phyloP scores from a whole-genome alignment of 2,329 filamentous ascomycete species.

The Knufia petricola region DNA sequence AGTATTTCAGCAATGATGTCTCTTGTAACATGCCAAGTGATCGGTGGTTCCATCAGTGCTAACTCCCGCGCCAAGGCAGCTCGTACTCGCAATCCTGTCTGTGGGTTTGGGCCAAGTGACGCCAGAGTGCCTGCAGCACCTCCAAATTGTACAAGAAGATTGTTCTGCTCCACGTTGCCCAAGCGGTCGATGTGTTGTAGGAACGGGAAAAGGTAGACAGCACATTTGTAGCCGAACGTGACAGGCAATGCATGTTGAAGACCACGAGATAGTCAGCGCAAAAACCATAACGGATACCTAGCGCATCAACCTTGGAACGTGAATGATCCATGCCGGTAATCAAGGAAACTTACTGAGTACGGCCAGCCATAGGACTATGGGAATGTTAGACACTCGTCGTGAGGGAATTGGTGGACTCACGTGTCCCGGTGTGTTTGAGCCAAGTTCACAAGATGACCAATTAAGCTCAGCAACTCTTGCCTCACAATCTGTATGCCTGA shows the following conservation, averaged over 20 bases:
- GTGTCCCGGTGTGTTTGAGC: constrained; percentile 41
- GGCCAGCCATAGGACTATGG: constrained; percentile 44
- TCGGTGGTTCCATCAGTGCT: constrained; percentile 39
- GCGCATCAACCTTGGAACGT: no score
- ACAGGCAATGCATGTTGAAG: constrained; percentile 49
- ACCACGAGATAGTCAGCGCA: no score
- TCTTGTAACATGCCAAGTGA: constrained; percentile 50
- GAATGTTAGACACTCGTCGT: background rate
- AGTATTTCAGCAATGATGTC: constrained; percentile 46
- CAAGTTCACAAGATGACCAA: constrained; percentile 34
- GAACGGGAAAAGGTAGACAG: constrained; percentile 44
- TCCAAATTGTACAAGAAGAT: constrained; percentile 47
- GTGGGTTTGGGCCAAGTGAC: constrained; percentile 40
- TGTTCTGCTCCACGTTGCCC: constrained; percentile 36
- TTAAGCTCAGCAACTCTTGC: constrained; percentile 35
- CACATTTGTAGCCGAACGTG: constrained; percentile 51
- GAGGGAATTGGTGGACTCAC: background rate
- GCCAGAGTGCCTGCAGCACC: constrained; percentile 48
- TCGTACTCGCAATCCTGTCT: constrained; percentile 39
- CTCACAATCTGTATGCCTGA: constrained; percentile 41
- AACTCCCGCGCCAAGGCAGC: constrained; percentile 42
- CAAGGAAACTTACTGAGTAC: no score
- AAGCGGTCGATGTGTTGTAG: constrained; percentile 42
- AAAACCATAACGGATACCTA: no score
- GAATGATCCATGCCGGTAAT: no score